phyloP scores from a whole-genome alignment of 306 rosid species.

The Dalbergia cultrata region DNA sequence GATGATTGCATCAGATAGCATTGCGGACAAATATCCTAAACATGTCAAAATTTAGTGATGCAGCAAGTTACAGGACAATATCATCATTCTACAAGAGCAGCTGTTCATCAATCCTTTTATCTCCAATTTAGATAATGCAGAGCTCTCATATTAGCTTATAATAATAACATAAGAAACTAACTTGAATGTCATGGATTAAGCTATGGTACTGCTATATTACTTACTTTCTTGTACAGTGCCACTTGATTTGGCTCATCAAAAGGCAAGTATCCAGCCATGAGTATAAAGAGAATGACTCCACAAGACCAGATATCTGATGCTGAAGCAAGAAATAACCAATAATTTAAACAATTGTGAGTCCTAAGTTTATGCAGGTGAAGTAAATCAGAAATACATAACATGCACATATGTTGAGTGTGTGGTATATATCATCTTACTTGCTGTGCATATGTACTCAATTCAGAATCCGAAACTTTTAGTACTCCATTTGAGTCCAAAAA shows the following conservation, averaged over 20 bases:
- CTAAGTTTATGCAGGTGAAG: slow-evolving; percentile 25
- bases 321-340: slow-evolving; percentile 50
- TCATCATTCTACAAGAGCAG: not conserved
- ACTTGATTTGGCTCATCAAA: slow-evolving; percentile 79
- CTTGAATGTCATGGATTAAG: slow-evolving; percentile 27
- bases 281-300: slow-evolving; percentile 96
- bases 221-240: slow-evolving; percentile 73
- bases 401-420: not conserved
- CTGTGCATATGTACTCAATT: slow-evolving; percentile 81
- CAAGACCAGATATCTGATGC: slow-evolving; percentile 97
- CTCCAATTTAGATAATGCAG: slow-evolving; percentile 25
- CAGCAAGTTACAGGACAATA: not conserved
- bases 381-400: slow-evolving; percentile 24
- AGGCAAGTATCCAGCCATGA: slow-evolving; percentile 98
- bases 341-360: slow-evolving; percentile 14
- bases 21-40: slow-evolving; percentile 5
- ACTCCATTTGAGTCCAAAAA: slow-evolving; percentile 77
- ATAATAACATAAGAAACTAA: slow-evolving; percentile 32
- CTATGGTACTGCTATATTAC: slow-evolving; percentile 47
- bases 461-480: slow-evolving; percentile 94
- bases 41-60: slow-evolving; percentile 34
- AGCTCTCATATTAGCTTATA: not conserved
- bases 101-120: slow-evolving; percentile 6
- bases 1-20: slow-evolving; percentile 20
- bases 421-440: slow-evolving; percentile 58